Percentiles rank a stretch among this genome's conserved stretches.
Conservation (phyloP, 2,329 filamentous ascomycete species). For the Aspergillus candidus region DNA sequence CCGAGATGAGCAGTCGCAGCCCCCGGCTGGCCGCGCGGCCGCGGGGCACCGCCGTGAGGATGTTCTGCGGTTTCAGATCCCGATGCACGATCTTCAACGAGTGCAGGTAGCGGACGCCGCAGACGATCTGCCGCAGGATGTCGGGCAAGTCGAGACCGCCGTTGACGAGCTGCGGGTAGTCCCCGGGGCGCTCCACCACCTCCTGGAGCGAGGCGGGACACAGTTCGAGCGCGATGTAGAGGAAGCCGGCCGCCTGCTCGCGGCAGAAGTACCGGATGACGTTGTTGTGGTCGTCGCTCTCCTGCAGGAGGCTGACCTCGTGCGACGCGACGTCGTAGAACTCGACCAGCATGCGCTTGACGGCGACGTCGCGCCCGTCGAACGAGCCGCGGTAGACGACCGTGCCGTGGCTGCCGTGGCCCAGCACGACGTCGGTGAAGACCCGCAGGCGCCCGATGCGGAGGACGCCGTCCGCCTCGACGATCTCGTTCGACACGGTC, state of each 20-base stretch:
- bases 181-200: slow-evolving; percentile 69
- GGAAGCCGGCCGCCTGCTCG: slow-evolving; percentile 78
- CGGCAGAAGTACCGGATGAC: slow-evolving; percentile 96
- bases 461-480: slow-evolving; percentile 55
- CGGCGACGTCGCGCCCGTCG: slow-evolving; percentile 85
- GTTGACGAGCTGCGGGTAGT: slow-evolving; percentile 61
- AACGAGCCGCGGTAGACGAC: slow-evolving; percentile 93
- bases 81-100: slow-evolving; percentile 91
- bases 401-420: slow-evolving; percentile 89
- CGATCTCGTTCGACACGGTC: slow-evolving; percentile 50
- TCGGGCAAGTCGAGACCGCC: slow-evolving; percentile 66
- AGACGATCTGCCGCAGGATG: slow-evolving; percentile 81
- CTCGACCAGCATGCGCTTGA: slow-evolving; percentile 93
- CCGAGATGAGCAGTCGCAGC: slow-evolving; percentile 87
- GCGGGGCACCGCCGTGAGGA: slow-evolving; percentile 67
- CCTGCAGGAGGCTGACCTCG: slow-evolving; percentile 81
- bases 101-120: slow-evolving; percentile 83
- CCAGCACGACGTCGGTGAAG: slow-evolving; percentile 55
- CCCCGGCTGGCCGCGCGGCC: slow-evolving; percentile 48
- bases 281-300: slow-evolving; percentile 93
- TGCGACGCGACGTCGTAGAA: slow-evolving; percentile 94
- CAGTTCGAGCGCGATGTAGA: slow-evolving; percentile 92
- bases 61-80: slow-evolving; percentile 96
- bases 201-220: slow-evolving; percentile 92
- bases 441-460: slow-evolving; percentile 58